These are phyloP conservation scores for Pulveroboletus sp. DNA, from an alignment of 768 basidiomycete genomes.

Conservation along the genomic window DNA sequence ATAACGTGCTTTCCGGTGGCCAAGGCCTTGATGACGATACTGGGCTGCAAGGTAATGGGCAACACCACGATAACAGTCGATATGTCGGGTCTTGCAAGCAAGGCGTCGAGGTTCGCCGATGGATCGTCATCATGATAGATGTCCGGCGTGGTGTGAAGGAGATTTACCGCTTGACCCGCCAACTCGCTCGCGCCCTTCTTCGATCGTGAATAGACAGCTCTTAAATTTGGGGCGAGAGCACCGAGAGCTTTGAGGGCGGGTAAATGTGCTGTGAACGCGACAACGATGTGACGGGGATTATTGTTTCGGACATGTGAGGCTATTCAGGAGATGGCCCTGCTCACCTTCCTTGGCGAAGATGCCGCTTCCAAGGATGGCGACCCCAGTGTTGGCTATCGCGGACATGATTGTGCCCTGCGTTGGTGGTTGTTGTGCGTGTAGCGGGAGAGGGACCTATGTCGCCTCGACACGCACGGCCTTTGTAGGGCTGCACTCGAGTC, in stretches of 20 bases:
- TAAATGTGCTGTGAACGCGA: slow-evolving; percentile 57
- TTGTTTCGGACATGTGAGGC: slow-evolving; percentile 9
- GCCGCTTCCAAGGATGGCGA: slow-evolving; percentile 80
- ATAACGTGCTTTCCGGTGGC: slow-evolving; percentile 83
- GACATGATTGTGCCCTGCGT: slow-evolving; percentile 31
- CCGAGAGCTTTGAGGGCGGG: slow-evolving; percentile 62
- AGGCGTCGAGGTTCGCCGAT: slow-evolving; percentile 46
- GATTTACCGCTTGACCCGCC: slow-evolving; percentile 41
- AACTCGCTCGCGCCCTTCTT: slow-evolving; percentile 52
- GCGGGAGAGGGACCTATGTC: not conserved
- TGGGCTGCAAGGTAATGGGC: slow-evolving; percentile 73
- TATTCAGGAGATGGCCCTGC: slow-evolving; percentile 17
- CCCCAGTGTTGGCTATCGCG: slow-evolving; percentile 36
- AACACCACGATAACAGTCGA: slow-evolving; percentile 68
- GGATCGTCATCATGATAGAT: slow-evolving; percentile 54
- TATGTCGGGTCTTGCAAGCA: slow-evolving; percentile 68
- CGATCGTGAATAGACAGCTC: slow-evolving; percentile 80
- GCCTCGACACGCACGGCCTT: too few relatives aligned
- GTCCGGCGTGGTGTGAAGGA: slow-evolving; percentile 38
- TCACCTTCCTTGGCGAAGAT: slow-evolving; percentile 72
- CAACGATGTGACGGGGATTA: slow-evolving; percentile 20
- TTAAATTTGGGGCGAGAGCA: slow-evolving; percentile 41
- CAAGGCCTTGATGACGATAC: slow-evolving; percentile 56
- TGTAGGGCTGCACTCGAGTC: not conserved
- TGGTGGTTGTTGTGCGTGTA: not conserved